Base-by-base conservation (phyloP, 2,329 filamentous ascomycete genomes). In the Sporothrix brunneoviolacea region DNA sequence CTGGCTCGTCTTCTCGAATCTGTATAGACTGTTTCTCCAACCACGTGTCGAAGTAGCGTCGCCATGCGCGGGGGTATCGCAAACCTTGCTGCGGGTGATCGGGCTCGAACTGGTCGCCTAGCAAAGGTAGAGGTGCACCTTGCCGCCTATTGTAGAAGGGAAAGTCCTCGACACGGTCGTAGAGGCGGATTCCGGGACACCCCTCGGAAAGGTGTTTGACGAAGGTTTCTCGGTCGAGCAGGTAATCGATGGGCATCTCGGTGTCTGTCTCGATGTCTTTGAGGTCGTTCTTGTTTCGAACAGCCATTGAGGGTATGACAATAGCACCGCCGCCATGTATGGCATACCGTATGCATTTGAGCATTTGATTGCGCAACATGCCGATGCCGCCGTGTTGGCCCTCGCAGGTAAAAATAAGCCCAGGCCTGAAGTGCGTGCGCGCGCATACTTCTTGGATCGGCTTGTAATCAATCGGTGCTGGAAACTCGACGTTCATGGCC, bases 321-420 rank as follows among this genome's bases (percentile, higher is more conserved):
- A 69, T 36, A 0, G 62, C 62, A 32, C 57, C 68, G 7, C 68
- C 68, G 24, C 60, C 67, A 41, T 61, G 59, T 38, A 70, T 70
- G 4, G 68, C 64, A 46, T 68, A 70, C 16, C 68, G 62, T 5
- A 70, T 61, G 55, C 68, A 70, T 43, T 68, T 69, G 4, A 70
- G 56, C 18, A 70, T 68, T 54, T 68, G 66, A 50, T 69, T 68
- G 24, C 68, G 61, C 33, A 70, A 57, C 62, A 70, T 68, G 35
- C 64, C 67, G 41, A 70, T 61, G 22, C 67, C 67, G 32, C 68
- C 68, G 28, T 64, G 62, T 48, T 67, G 66, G 6, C 63, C 66
- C 42, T 69, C 66, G 57, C 68, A 70, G 27, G 59, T 68, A 47
- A 70, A 70, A 2, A 70, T 52, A 10, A 70, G 51, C 21, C 63